Percentiles rank a stretch among this genome's conserved stretches.
Conservation (phyloP, 306 rosid species). For the Quercus mongolica region DNA sequence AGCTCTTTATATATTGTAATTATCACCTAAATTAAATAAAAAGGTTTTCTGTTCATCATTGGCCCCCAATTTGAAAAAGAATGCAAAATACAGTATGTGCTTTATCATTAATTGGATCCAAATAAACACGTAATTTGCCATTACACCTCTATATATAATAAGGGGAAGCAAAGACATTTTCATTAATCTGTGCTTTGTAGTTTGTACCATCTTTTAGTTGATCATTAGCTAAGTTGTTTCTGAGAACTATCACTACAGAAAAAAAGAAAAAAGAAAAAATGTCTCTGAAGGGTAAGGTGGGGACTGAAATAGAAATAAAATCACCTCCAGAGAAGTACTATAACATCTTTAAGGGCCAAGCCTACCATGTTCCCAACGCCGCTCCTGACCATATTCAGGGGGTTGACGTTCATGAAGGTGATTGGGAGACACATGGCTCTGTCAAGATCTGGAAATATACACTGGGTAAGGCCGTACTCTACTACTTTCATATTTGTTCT, state of each 20-base stretch:
- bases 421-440: constrained; percentile 45
- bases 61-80: neutral
- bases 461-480: constrained; percentile 19
- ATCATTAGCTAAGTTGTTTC: too few relatives aligned
- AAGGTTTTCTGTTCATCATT: too few relatives aligned
- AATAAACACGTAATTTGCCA: neutral
- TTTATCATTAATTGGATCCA: neutral
- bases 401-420: constrained; percentile 26
- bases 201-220: neutral
- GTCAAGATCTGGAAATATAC: constrained; percentile 36
- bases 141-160: neutral
- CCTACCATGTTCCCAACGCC: too few relatives aligned
- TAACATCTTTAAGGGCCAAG: too few relatives aligned
- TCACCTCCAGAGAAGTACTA: too few relatives aligned
- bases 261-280: neutral
- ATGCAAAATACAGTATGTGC: neutral
- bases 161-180: neutral
- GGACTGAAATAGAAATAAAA: constrained; percentile 23
- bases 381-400: too few relatives aligned
- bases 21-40: too few relatives aligned
- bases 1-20: too few relatives aligned
- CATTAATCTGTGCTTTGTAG: neutral
- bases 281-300: constrained; percentile 32
- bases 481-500: neutral
- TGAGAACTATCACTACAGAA: neutral